phyloP scores from a whole-genome alignment of 2,329 filamentous ascomycete genomes.

The Sporothrix brasiliensis region DNA sequence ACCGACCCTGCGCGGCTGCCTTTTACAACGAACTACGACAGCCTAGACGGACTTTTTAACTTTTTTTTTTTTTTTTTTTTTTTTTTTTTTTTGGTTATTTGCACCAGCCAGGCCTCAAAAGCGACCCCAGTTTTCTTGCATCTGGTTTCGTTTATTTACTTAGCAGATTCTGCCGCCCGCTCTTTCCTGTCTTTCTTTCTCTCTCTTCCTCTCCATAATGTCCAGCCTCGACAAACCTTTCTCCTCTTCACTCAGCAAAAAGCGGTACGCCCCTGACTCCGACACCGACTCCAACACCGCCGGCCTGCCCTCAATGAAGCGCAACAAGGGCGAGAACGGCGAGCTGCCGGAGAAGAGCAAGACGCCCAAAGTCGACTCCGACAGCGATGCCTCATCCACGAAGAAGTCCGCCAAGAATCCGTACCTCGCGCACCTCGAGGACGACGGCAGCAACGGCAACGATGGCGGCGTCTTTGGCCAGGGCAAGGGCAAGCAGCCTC shows the following conservation, averaged over 20 bases:
- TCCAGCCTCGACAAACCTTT: conserved; percentile 18
- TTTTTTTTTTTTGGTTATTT: conserved; percentile 10
- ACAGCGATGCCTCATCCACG: conserved; percentile 27
- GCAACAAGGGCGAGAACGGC: conserved; percentile 38
- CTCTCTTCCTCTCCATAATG: conserved; percentile 27
- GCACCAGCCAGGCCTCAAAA: conserved; percentile 1
- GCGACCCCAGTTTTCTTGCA: conserved; percentile 30
- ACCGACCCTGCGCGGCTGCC: conserved; percentile 15
- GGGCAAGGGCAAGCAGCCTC: conserved; percentile 1
- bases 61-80: conserved; percentile 16
- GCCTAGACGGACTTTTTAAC: neutral
- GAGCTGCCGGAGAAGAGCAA: conserved; percentile 32
- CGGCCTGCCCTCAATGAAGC: conserved; percentile 41
- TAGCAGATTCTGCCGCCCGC: conserved; percentile 23
- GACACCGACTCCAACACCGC: conserved; percentile 39
- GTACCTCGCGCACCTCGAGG: conserved; percentile 84
- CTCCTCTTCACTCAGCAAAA: conserved; percentile 19
- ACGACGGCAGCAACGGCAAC: conserved; percentile 47
- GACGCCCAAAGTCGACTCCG: conserved; percentile 28
- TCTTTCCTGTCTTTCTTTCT: conserved; percentile 23
- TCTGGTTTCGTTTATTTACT: conserved; percentile 24
- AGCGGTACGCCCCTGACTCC: conserved; percentile 23
- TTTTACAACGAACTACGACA: conserved; percentile 15
- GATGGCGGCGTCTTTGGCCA: conserved; percentile 33
- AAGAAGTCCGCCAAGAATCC: conserved; percentile 63